Conservation (phyloP, 2,329 filamentous ascomycete species). For the Fusarium piperis region DNA sequence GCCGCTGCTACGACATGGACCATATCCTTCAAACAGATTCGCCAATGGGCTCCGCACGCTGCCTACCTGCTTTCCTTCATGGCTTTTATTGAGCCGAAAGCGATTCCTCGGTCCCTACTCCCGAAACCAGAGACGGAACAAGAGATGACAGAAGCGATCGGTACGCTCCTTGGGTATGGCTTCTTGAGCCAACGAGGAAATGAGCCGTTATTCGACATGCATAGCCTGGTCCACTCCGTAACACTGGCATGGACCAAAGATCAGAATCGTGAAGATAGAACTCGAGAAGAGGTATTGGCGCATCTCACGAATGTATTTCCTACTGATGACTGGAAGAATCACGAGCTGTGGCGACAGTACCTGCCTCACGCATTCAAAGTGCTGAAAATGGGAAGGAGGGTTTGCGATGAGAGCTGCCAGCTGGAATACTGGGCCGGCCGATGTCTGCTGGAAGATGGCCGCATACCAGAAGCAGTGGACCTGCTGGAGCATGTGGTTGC, state of each 20-base stretch:
- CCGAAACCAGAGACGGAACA: conserved; percentile 34
- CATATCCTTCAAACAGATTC: conserved; percentile 54
- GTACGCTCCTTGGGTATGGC: conserved; percentile 45
- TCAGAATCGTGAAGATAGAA: background rate
- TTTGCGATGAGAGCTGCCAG: background rate
- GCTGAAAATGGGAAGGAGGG: background rate
- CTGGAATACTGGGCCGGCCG: background rate
- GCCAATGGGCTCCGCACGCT: conserved; percentile 39
- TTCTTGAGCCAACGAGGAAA: conserved; percentile 44
- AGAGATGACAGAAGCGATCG: conserved; percentile 42
- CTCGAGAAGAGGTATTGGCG: background rate
- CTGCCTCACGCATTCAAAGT: conserved; percentile 15
- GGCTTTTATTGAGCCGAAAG: conserved; percentile 52
- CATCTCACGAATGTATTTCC: background rate
- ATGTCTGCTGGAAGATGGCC: conserved; percentile 2
- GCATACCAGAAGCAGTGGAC: background rate
- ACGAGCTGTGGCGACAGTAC: conserved; percentile 15
- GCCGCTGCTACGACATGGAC: conserved; percentile 52
- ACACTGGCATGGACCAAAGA: conserved; percentile 42
- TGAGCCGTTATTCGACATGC: conserved; percentile 48
- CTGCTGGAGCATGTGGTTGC: conserved; percentile 5
- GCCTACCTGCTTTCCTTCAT: conserved; percentile 53
- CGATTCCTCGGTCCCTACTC: conserved; percentile 50
- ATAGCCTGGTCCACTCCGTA: conserved; percentile 51
- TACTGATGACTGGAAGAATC: background rate